Evolutionary conservation across 106 monocot species (phyloP), one percentile per base, ranked within the genome.

Genomic region (Allium fistulosum): DNA sequence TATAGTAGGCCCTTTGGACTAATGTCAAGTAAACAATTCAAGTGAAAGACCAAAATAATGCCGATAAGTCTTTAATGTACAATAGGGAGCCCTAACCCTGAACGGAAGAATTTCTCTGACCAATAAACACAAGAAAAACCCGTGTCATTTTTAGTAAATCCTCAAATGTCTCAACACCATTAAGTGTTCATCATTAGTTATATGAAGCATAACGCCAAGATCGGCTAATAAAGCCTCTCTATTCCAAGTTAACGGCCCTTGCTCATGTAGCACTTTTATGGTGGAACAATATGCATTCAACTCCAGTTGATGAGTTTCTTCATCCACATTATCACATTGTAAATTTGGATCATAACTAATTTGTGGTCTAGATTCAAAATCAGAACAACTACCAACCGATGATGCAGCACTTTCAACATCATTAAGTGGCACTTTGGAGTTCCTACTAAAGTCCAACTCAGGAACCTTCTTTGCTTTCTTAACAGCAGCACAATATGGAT

Each of bases 171-270:
- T 84, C 63, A 87, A 58, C 79, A 77, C 81, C 53, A 53, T 62
- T 72, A 77, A 58, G 66, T 91, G 87, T 66, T 91, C 91, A 74
- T 87, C 91, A 80, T 74, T 78, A 61, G 91, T 84, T 75, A 91
- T 81, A 48, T 91, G 79, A 46, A 84, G 84, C 61, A 56, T 49
- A 63, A 77, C 62, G 12, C 87, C 87, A 28, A 91, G 87, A 49
- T 91, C 71, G 52, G 87, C 80, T 71, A 91, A 47, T 71, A 82
- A 65, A 71, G 59, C 71, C 78, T 87, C 91, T 66, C 80, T 65
- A 61, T 82, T 81, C 91, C 91, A 91, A 70, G 72, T 87, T 48
- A 91, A 59, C 53, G 82, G 68, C 2, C 91, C 91, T 75, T 84
- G 79, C 67, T 77, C 80, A 80, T 84, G 78, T 17, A 91, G 80